Evolutionary conservation across 1,284 basidiomycete genomes (phyloP).

Genomic region (Austroboletus rostrupii): DNA sequence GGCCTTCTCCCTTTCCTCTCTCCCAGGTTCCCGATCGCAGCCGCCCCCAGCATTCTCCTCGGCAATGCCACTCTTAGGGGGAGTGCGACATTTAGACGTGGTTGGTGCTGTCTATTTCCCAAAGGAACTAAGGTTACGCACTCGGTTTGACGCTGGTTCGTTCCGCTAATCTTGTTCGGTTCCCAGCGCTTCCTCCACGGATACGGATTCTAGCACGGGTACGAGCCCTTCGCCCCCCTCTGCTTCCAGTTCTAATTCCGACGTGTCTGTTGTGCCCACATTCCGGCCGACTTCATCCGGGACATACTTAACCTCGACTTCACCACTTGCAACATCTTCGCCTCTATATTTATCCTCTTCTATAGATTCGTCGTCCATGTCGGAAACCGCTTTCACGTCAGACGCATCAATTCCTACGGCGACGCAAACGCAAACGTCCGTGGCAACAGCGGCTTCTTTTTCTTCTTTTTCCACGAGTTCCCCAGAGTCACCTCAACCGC

Average conservation of each 20-base stretch:
- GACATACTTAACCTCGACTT: background rate
- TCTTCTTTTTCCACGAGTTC: background rate
- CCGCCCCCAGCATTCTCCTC: background rate
- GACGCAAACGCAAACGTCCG: background rate
- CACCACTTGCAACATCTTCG: background rate
- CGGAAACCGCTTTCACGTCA: background rate
- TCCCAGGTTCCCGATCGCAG: slow-evolving; percentile 4
- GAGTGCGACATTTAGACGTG: background rate
- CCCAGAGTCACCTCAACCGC: background rate
- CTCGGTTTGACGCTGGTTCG: background rate
- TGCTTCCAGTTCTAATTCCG: slow-evolving; percentile 16
- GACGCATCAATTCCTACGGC: background rate
- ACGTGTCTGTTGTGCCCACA: slow-evolving; percentile 6
- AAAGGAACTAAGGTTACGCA: slow-evolving; percentile 11
- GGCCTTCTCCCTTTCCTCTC: slow-evolving; percentile 1
- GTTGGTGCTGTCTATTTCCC: background rate
- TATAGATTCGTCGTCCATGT: background rate
- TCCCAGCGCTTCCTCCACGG: slow-evolving; percentile 6
- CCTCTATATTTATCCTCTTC: background rate
- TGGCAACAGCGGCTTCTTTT: slow-evolving; percentile 1
- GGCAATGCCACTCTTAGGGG: slow-evolving; percentile 7
- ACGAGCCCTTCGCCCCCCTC: slow-evolving; percentile 12
- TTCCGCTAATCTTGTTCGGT: slow-evolving; percentile 8
- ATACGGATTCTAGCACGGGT: slow-evolving; percentile 17
- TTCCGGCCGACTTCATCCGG: background rate